phyloP scores from a whole-genome alignment of 306 rosid species.

The Dalbergia cochinchinensis region DNA sequence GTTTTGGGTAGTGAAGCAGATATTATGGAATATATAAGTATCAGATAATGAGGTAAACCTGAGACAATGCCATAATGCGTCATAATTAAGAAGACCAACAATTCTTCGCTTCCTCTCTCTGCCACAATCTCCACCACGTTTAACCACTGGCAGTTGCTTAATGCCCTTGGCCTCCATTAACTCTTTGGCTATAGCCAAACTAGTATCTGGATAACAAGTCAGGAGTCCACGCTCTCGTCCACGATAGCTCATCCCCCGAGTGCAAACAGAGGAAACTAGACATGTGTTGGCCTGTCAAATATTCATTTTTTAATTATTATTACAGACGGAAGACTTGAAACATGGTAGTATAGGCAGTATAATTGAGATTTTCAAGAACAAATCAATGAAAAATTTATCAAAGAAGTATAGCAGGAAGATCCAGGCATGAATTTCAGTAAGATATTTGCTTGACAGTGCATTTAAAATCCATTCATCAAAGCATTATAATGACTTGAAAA shows the following conservation, averaged over 20 bases:
- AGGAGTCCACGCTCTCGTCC: slow-evolving; percentile 83
- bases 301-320: slow-evolving; percentile 26
- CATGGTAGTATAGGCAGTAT: not conserved
- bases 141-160: slow-evolving; percentile 93
- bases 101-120: slow-evolving; percentile 73
- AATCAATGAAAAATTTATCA: slow-evolving; percentile 6
- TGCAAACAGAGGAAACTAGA: slow-evolving; percentile 85
- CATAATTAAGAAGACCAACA: slow-evolving; percentile 84
- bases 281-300: slow-evolving; percentile 64
- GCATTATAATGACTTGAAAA: slow-evolving; percentile 6
- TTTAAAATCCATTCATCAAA: slow-evolving; percentile 33
- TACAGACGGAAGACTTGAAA: slow-evolving; percentile 35
- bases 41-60: slow-evolving; percentile 63
- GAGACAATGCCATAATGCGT: slow-evolving; percentile 74
- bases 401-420: slow-evolving; percentile 17
- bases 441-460: slow-evolving; percentile 4
- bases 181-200: slow-evolving; percentile 85
- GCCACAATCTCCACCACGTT: slow-evolving; percentile 57
- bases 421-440: slow-evolving; percentile 27
- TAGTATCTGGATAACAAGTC: slow-evolving; percentile 84
- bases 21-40: slow-evolving; percentile 5
- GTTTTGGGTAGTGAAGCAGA: slow-evolving; percentile 8
- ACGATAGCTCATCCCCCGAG: slow-evolving; percentile 83
- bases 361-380: slow-evolving; percentile 31
- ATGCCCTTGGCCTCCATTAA: slow-evolving; percentile 96